Base-by-base conservation (phyloP, 805 yeast genomes). In the Spathaspora girioi region DNA sequence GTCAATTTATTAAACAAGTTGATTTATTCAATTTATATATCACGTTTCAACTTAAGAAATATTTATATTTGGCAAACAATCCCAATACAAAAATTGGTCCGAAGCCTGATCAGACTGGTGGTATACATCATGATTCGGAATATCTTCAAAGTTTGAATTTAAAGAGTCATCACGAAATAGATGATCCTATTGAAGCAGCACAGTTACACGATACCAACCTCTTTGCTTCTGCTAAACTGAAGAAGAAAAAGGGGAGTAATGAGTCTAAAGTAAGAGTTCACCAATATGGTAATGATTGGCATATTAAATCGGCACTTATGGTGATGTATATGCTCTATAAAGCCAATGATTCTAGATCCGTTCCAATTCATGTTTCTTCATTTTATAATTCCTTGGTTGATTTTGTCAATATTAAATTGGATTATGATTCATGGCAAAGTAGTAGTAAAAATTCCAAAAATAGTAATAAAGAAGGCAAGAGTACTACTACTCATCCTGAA, bases 311-410 rank as follows among this genome's bases (percentile, higher is more conserved):
- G 0, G 89, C 91, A 0, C 83, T 87, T 1, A 71, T 79, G 26
- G 70, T 85, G 1, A 67, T 87, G 57, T 76, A 82, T 0, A 62
- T 82, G 14, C 76, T 86, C 26, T 79, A 80, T 60, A 67, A 69
- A 43, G 86, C 89, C 0, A 86, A 84, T 55, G 58, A 67, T 7
- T 61, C 69, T 29, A 66, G 74, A 43, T 53, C 51, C 2, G 54
- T 55, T 4, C 56, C 57, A 12, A 50, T 70, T 2, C 67, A 68
- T 1, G 57, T 68, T 2, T 76, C 82, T 7, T 60, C 67, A 0
- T 89, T 88, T 60, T 93, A 93, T 70, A 93, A 93, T 64, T 78
- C 87, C 5, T 71, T 91, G 68, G 86, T 87, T 2, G 98, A 93
- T 64, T 88, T 77, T 63, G 83, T 89, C 20, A 88, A 88, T 59